Percentiles rank a stretch among this genome's conserved stretches.
phyloP scores from a whole-genome alignment of 306 rosid species.

The Mucuna pruriens region DNA sequence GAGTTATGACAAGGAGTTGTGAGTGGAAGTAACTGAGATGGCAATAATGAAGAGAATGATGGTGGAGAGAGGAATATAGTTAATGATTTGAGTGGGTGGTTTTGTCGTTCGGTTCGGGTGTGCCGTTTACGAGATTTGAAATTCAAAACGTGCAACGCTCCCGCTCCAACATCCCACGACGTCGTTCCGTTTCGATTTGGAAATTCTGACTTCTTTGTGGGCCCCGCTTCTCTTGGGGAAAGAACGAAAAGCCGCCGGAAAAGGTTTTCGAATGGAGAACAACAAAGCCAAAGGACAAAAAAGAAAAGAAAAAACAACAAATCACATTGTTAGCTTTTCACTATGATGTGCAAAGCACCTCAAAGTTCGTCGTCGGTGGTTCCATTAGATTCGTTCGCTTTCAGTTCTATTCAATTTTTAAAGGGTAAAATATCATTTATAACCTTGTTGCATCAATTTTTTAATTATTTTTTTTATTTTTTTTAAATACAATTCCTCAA shows the following conservation, averaged over 20 bases:
- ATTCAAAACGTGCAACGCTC: conserved; percentile 15
- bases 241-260: not conserved
- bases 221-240: not conserved
- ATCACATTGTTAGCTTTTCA: not conserved
- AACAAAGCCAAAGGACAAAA: no score
- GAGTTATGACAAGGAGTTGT: no score
- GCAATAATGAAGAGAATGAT: not conserved
- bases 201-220: not conserved
- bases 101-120: not conserved
- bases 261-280: not conserved
- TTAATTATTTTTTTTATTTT: no score
- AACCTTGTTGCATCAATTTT: no score
- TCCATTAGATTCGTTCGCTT: not conserved
- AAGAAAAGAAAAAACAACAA: not conserved
- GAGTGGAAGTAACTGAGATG: not conserved
- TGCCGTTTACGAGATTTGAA: not conserved
- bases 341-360: not conserved
- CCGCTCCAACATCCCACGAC: not conserved
- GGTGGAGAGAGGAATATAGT: not conserved
- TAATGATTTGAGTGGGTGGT: not conserved
- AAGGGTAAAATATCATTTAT: no score
- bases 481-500: no score
- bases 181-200: not conserved
- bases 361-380: not conserved
- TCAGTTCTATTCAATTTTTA: not conserved